A percentile compares a stretch with the other conserved stretches of the same genome.
Conservation (phyloP, 2,329 filamentous ascomycete genomes). For the Lecanoromycetidae sp. region DNA sequence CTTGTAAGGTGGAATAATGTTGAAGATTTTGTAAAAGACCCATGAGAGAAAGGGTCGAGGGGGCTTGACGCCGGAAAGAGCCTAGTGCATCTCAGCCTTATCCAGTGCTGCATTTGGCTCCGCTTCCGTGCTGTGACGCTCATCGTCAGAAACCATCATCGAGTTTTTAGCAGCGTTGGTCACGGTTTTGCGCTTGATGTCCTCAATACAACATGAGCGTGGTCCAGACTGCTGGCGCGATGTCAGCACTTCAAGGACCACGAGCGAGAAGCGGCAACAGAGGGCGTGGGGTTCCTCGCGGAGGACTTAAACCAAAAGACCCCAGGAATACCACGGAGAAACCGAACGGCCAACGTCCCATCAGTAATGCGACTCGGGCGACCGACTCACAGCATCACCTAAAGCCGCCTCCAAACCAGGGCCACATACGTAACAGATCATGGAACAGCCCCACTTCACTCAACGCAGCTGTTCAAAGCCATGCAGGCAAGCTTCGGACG, state of each 20-base stretch:
- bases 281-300: conserved; percentile 7
- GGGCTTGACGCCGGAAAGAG: too few relatives aligned
- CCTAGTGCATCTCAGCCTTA: too few relatives aligned
- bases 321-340: conserved; percentile 1
- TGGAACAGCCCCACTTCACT: conserved; percentile 2
- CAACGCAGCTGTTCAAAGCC: conserved; percentile 2
- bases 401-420: conserved; percentile 1
- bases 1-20: too few relatives aligned
- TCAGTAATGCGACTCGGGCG: not conserved
- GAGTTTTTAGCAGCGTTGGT: not conserved
- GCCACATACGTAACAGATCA: conserved; percentile 1
- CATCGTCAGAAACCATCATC: not conserved
- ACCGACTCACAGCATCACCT: conserved; percentile 2
- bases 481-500: conserved; percentile 4
- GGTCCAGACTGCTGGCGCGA: conserved; percentile 14
- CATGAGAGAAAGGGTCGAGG: too few relatives aligned
- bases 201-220: not conserved
- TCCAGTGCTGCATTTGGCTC: too few relatives aligned
- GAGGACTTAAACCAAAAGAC: conserved; percentile 7
- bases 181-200: too few relatives aligned
- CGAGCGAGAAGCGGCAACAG: conserved; percentile 12
- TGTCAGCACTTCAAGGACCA: conserved; percentile 16
- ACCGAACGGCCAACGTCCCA: not conserved
- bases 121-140: too few relatives aligned
- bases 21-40: too few relatives aligned